A percentile compares a stretch with the other conserved stretches of the same genome.
Conservation (phyloP, 2,329 filamentous ascomycete species). For the Fusarium chlamydosporum region DNA sequence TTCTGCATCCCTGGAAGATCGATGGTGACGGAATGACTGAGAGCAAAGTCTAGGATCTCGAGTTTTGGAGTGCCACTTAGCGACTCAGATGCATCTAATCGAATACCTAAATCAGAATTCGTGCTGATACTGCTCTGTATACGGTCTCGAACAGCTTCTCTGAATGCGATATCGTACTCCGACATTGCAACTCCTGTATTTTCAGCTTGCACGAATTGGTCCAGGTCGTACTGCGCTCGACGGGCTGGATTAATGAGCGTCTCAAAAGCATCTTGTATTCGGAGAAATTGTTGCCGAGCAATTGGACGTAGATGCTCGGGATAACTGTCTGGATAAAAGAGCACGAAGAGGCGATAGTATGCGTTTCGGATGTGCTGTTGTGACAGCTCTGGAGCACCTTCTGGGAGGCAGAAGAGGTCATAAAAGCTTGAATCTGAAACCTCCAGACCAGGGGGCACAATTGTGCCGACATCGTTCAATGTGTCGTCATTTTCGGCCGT, state of each 20-base stretch:
- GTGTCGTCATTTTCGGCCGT: conserved; percentile 26
- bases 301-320: conserved; percentile 57
- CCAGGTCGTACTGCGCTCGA: conserved; percentile 60
- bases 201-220: conserved; percentile 43
- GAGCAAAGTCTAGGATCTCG: conserved; percentile 57
- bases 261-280: conserved; percentile 63
- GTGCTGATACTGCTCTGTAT: conserved; percentile 48
- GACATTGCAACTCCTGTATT: conserved; percentile 39
- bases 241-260: conserved; percentile 62
- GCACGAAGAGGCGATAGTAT: conserved; percentile 61
- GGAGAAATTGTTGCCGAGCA: conserved; percentile 59
- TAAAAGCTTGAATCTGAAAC: conserved; percentile 57
- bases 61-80: conserved; percentile 26
- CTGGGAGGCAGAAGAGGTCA: conserved; percentile 62
- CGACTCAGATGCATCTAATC: conserved; percentile 53
- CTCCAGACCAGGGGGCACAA: not conserved
- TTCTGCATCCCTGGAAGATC: conserved; percentile 54
- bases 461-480: not conserved
- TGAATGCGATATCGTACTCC: conserved; percentile 40
- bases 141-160: conserved; percentile 40
- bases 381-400: conserved; percentile 47
- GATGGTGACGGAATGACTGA: conserved; percentile 58
- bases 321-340: conserved; percentile 62
- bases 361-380: conserved; percentile 59
- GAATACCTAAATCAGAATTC: conserved; percentile 58